These are phyloP conservation scores for Lentinula sp. DNA, from an alignment of 768 basidiomycete genomes.

Conservation along the genomic window DNA sequence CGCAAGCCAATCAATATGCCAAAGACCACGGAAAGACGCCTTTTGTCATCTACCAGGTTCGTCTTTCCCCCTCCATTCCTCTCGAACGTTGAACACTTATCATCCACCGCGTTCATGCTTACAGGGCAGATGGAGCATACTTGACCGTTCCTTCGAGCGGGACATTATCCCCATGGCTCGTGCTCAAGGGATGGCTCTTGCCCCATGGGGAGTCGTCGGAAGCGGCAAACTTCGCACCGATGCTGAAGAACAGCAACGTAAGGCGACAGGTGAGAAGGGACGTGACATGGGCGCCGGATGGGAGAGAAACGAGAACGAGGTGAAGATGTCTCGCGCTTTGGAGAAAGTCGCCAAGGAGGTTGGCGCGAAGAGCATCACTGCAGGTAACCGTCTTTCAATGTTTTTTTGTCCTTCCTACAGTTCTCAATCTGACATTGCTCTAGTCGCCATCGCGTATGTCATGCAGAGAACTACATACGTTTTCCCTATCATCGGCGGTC, in stretches of 20 bases:
- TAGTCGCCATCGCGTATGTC: slow-evolving; percentile 37
- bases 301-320: slow-evolving; percentile 28
- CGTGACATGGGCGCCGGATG: slow-evolving; percentile 21
- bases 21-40: slow-evolving; percentile 29
- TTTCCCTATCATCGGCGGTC: slow-evolving; percentile 16
- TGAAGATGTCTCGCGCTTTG: slow-evolving; percentile 24
- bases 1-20: slow-evolving; percentile 7
- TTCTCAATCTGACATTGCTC: neutral
- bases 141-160: slow-evolving; percentile 33
- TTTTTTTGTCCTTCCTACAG: neutral
- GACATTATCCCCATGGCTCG: slow-evolving; percentile 32
- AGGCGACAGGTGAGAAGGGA: slow-evolving; percentile 28
- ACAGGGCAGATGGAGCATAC: slow-evolving; percentile 23
- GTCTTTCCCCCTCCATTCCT: neutral
- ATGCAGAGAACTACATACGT: slow-evolving; percentile 15
- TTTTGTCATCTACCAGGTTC: slow-evolving; percentile 5
- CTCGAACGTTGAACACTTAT: neutral
- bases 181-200: slow-evolving; percentile 14
- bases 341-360: slow-evolving; percentile 35
- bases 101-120: neutral
- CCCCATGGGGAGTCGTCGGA: slow-evolving; percentile 26
- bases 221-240: slow-evolving; percentile 43
- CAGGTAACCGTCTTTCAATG: neutral
- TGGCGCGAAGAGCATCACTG: slow-evolving; percentile 24
- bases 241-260: slow-evolving; percentile 20